Percentiles rank a stretch among this genome's conserved stretches.
phyloP scores from a whole-genome alignment of 352 stramenopile genomes.

The Phytophthora pinifolia region DNA sequence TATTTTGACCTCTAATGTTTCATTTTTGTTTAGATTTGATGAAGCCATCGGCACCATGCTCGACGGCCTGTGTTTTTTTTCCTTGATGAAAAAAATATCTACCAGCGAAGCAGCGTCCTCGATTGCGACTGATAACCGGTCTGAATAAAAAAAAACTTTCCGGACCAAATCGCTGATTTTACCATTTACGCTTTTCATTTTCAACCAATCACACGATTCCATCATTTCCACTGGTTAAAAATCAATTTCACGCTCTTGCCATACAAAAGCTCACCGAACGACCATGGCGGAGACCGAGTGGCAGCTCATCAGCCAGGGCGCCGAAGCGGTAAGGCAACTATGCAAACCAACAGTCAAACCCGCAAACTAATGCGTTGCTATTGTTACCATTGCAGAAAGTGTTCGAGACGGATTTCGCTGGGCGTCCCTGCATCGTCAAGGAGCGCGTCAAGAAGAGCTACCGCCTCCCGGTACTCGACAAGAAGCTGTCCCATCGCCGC shows the following conservation, averaged over 20 bases:
- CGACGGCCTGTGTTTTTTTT: constrained; percentile 27
- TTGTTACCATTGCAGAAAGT: constrained; percentile 50
- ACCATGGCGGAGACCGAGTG: constrained; percentile 46
- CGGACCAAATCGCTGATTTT: neutral
- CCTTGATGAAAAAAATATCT: constrained; percentile 13
- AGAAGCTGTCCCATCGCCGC: constrained; percentile 78
- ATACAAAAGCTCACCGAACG: constrained; percentile 7
- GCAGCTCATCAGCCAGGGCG: constrained; percentile 77
- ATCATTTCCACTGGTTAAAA: no score
- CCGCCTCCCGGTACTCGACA: constrained; percentile 70
- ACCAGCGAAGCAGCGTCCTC: constrained; percentile 17
- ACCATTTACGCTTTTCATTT: neutral
- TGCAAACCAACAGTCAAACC: no score
- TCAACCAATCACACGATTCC: neutral
- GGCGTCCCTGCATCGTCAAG: constrained; percentile 75
- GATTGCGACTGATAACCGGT: no score
- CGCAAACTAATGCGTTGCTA: no score
- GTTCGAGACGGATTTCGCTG: constrained; percentile 68
- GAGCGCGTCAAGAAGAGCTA: constrained; percentile 86
- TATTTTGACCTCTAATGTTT: no score
- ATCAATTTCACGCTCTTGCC: neutral
- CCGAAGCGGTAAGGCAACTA: constrained; percentile 56
- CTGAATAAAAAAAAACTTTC: constrained; percentile 5
- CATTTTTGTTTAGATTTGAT: no score
- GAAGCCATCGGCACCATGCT: constrained; percentile 1